Percentiles rank a stretch among this genome's conserved stretches.
phyloP scores from a whole-genome alignment of 2,329 filamentous ascomycete genomes.

The Ophiocordyceps camponoti-floridani region DNA sequence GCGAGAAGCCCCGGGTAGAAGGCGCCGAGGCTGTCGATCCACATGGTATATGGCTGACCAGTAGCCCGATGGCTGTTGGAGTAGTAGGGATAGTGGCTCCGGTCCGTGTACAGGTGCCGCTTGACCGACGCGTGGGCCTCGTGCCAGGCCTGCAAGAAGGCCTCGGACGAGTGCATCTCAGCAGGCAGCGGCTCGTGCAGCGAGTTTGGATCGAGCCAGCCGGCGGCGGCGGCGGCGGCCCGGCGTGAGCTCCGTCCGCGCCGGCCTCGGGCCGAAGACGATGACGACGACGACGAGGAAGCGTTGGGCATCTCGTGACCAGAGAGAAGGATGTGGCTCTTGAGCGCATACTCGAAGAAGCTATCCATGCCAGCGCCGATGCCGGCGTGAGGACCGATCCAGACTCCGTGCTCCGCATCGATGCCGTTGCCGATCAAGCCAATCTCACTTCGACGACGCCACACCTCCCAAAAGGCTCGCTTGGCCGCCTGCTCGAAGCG shows the following conservation, averaged over 20 bases:
- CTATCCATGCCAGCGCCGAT: constrained; percentile 95
- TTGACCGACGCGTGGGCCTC: constrained; percentile 76
- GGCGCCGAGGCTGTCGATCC: constrained; percentile 90
- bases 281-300: constrained; percentile 8
- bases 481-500: constrained; percentile 86
- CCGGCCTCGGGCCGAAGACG: no score
- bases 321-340: constrained; percentile 80
- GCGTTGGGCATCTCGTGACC: constrained; percentile 43
- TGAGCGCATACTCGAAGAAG: constrained; percentile 96
- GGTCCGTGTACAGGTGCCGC: constrained; percentile 69
- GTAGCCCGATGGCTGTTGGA: constrained; percentile 79
- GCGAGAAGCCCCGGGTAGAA: constrained; percentile 85
- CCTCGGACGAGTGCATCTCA: constrained; percentile 53
- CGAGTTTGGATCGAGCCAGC: constrained; percentile 45
- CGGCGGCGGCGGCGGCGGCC: constrained; percentile 19
- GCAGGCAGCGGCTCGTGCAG: constrained; percentile 41
- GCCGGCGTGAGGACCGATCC: constrained; percentile 78
- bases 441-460: constrained; percentile 68
- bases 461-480: constrained; percentile 93
- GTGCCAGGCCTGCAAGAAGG: constrained; percentile 71
- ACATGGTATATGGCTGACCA: constrained; percentile 74
- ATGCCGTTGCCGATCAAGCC: constrained; percentile 83
- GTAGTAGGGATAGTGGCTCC: constrained; percentile 72
- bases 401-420: constrained; percentile 76
- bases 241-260: no score